phyloP scores from a whole-genome alignment of 441 rosid species.

The Omphalea diandra region DNA sequence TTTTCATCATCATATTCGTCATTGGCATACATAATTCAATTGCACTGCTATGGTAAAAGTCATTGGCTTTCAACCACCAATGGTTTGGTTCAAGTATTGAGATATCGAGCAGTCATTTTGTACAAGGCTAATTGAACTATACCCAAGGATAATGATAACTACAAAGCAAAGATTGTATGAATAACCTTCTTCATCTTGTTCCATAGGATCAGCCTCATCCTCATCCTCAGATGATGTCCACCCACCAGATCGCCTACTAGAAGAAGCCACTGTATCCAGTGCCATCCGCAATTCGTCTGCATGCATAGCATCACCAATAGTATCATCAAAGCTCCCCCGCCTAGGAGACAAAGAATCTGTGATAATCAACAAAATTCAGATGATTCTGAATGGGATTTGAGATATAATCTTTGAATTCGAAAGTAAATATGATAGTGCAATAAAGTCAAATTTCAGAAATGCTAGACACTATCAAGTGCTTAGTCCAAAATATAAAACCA shows the following conservation, averaged over 20 bases:
- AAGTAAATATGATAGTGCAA: background rate
- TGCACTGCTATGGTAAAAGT: background rate
- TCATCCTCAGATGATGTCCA: slow-evolving; percentile 92
- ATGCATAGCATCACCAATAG: slow-evolving; percentile 48
- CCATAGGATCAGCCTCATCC: slow-evolving; percentile 75
- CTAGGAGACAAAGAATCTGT: slow-evolving; percentile 60
- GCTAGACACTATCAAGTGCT: background rate
- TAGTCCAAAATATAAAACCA: background rate
- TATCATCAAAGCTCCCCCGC: slow-evolving; percentile 49
- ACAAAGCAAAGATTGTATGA: background rate
- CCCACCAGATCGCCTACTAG: slow-evolving; percentile 56
- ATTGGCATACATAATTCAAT: background rate
- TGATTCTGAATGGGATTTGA: background rate
- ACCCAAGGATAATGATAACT: background rate
- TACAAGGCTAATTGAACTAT: background rate
- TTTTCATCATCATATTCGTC: background rate
- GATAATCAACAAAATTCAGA: slow-evolving; percentile 18
- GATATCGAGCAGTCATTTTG: too few relatives aligned
- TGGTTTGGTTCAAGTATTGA: background rate
- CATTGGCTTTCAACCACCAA: background rate
- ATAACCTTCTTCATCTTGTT: slow-evolving; percentile 67
- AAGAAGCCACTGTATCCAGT: slow-evolving; percentile 62
- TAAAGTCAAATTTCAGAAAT: slow-evolving; percentile 1
- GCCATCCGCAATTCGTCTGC: slow-evolving; percentile 56
- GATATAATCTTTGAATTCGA: background rate